Evolutionary conservation across 164 flowering plant genomes (phyloP).

Genomic region (Sedum album): DNA sequence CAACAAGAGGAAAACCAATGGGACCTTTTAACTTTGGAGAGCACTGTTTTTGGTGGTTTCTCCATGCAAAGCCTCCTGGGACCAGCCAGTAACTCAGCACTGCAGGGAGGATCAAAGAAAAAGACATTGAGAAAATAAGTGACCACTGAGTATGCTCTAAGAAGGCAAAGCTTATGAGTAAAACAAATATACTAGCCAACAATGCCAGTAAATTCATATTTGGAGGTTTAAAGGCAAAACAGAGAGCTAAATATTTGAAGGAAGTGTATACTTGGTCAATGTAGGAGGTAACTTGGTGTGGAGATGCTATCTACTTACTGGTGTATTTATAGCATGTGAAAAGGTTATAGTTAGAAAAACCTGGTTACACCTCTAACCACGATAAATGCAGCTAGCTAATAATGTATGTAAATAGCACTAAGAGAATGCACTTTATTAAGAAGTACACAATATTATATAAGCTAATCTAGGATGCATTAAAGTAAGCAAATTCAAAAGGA

Average conservation of each 20-base stretch:
- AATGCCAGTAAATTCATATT: conserved; percentile 21
- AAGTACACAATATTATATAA: background rate
- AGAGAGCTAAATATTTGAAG: background rate
- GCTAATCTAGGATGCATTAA: background rate
- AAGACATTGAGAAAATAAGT: conserved; percentile 16
- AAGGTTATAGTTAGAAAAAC: conserved; percentile 7
- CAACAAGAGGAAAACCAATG: conserved; percentile 52
- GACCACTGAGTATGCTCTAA: conserved; percentile 18
- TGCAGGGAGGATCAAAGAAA: conserved; percentile 16
- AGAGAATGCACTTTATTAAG: conserved; percentile 2
- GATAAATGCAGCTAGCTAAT: conserved; percentile 9
- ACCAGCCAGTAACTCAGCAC: conserved; percentile 33
- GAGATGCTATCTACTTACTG: conserved; percentile 12
- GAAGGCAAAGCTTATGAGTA: conserved; percentile 18
- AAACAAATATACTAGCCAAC: conserved; percentile 18
- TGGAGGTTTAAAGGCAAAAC: background rate
- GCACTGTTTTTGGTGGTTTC: conserved; percentile 15
- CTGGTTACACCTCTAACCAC: conserved; percentile 20
- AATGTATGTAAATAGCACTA: background rate
- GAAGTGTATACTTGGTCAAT: background rate
- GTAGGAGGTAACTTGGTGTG: conserved; percentile 10
- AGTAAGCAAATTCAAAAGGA: background rate
- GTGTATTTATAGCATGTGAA: conserved; percentile 24
- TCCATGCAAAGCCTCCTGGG: conserved; percentile 72
- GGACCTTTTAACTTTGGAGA: conserved; percentile 37